Percentiles rank a stretch among this genome's conserved stretches.
These are phyloP conservation scores for Dispira parvispora DNA, from an alignment of 192 early-diverging fungal species.

Conservation along the genomic window DNA sequence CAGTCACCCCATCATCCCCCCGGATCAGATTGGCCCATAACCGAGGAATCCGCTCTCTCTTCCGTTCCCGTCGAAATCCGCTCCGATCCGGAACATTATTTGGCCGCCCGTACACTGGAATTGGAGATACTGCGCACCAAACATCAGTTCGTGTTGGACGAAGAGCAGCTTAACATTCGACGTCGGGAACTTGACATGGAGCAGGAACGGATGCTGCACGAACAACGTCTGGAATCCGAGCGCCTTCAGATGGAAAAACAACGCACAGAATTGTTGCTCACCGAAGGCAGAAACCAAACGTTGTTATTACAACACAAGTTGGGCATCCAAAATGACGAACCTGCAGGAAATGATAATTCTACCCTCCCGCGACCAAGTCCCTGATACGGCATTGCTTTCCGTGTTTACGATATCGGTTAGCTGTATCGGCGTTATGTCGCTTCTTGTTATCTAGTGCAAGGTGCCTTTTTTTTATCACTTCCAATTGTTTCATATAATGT, in stretches of 20 bases:
- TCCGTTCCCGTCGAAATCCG: not conserved
- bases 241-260: slow-evolving; percentile 1
- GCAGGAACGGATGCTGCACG: not conserved
- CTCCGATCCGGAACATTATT: not conserved
- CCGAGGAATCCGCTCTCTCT: slow-evolving; percentile 2
- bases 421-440: too few species aligned
- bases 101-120: slow-evolving; percentile 3
- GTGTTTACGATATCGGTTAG: too few species aligned
- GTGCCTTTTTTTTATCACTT: too few species aligned
- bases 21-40: not conserved
- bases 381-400: too few species aligned
- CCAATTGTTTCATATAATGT: too few species aligned
- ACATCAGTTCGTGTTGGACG: not conserved
- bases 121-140: not conserved
- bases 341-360: too few species aligned
- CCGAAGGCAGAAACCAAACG: not conserved
- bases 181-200: not conserved
- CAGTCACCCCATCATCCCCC: too few species aligned
- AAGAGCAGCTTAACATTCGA: not conserved
- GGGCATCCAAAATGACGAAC: not conserved
- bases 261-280: not conserved
- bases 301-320: not conserved
- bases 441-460: too few species aligned
- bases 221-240: not conserved
- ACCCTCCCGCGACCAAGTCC: too few species aligned